phyloP scores from a whole-genome alignment of 164 flowering plant genomes.

The Tetracentron sinense region DNA sequence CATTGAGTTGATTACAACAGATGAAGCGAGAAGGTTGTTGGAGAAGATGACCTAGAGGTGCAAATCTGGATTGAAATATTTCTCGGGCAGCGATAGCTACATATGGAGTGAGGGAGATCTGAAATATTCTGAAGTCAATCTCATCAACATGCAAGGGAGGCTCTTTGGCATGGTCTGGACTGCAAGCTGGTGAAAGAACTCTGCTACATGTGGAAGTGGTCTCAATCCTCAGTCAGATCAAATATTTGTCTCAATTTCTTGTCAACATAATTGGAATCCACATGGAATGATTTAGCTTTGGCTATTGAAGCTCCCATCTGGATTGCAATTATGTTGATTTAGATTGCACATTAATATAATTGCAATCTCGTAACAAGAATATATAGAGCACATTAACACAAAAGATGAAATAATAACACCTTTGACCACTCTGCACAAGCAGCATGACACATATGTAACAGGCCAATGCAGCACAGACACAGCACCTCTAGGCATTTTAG shows the following conservation, averaged over 20 bases:
- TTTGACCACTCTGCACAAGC: neutral
- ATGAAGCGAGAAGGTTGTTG: slow-evolving; percentile 71
- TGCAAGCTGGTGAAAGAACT: slow-evolving; percentile 87
- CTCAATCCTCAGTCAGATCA: slow-evolving; percentile 91
- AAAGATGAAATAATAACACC: neutral
- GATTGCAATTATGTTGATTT: too few relatives aligned
- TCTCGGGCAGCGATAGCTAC: slow-evolving; percentile 37
- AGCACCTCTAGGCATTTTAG: neutral
- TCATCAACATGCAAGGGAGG: slow-evolving; percentile 87
- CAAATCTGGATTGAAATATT: slow-evolving; percentile 43
- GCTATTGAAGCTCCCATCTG: slow-evolving; percentile 62
- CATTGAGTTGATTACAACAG: slow-evolving; percentile 91
- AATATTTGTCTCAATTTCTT: slow-evolving; percentile 83
- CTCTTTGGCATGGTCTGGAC: slow-evolving; percentile 95
- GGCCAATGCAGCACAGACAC: neutral
- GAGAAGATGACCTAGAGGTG: slow-evolving; percentile 81
- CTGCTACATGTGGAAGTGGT: slow-evolving; percentile 90
- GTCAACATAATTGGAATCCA: slow-evolving; percentile 85
- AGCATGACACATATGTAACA: neutral
- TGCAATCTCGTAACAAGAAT: neutral
- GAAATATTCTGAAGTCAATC: slow-evolving; percentile 86
- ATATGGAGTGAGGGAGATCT: slow-evolving; percentile 31
- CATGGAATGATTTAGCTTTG: slow-evolving; percentile 53
- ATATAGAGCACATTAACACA: neutral
- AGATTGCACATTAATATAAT: too few relatives aligned